Evolutionary conservation across 2,329 filamentous ascomycete genomes (phyloP).

Genomic region (Leptographium procerum): DNA sequence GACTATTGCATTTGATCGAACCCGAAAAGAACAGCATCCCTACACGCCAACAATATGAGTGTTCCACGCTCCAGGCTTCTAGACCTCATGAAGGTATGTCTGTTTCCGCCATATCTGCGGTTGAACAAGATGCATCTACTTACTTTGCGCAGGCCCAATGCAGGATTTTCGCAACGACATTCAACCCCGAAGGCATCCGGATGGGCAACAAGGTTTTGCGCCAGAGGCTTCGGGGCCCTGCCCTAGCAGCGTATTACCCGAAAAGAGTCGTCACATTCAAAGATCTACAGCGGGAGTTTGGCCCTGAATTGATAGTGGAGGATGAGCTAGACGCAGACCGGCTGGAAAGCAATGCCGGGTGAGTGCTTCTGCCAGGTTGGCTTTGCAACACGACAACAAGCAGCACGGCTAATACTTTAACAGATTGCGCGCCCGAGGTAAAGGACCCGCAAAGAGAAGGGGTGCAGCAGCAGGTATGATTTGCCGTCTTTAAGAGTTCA

Average conservation of each 20-base stretch:
- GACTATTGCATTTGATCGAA: neutral
- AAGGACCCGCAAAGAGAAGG: constrained; percentile 75
- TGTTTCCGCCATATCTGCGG: neutral
- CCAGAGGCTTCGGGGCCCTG: constrained; percentile 74
- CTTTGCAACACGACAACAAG: neutral
- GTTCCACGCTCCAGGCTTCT: constrained; percentile 50
- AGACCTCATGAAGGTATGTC: constrained; percentile 66
- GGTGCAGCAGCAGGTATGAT: neutral
- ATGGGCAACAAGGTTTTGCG: constrained; percentile 88
- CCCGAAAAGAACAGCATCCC: neutral
- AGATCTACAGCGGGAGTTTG: constrained; percentile 61
- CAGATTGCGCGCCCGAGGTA: constrained; percentile 68
- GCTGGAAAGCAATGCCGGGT: constrained; percentile 61
- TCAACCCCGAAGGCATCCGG: constrained; percentile 72
- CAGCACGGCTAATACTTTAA: constrained; percentile 7
- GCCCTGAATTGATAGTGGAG: constrained; percentile 53
- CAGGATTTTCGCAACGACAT: constrained; percentile 81
- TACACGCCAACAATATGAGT: constrained; percentile 39
- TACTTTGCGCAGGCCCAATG: constrained; percentile 59
- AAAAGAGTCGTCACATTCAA: constrained; percentile 58
- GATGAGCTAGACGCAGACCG: constrained; percentile 73
- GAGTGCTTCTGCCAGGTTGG: constrained; percentile 19
- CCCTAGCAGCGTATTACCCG: constrained; percentile 81
- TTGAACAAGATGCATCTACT: neutral
- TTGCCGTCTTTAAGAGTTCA: neutral